Conservation (phyloP, 176 grass and related monocot genomes). For the Avena sativa region DNA sequence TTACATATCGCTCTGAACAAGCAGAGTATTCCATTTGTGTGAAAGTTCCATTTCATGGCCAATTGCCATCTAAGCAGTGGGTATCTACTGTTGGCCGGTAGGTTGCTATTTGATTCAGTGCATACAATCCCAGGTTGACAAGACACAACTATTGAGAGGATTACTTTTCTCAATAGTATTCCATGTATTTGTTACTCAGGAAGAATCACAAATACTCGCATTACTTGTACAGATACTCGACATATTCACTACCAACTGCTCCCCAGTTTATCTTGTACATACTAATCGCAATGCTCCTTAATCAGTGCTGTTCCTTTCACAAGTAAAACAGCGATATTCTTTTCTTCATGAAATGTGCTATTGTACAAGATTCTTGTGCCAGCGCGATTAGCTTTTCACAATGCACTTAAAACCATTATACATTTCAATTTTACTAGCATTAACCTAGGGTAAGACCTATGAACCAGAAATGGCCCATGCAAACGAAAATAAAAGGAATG, state of each 20-base stretch:
- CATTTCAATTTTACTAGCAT: neutral
- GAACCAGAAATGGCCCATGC: neutral
- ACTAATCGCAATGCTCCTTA: neutral
- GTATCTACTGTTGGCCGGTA: neutral
- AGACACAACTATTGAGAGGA: neutral
- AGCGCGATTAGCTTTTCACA: no score
- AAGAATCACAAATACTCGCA: neutral
- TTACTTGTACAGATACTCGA: neutral
- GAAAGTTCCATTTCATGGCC: neutral
- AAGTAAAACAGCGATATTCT: neutral
- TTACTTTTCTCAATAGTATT: neutral
- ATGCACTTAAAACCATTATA: neutral
- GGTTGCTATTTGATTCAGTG: neutral
- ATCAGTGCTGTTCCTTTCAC: neutral
- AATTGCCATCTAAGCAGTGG: neutral
- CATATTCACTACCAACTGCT: neutral
- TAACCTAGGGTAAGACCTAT: neutral
- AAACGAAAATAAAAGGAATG: neutral
- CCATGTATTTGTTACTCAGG: neutral
- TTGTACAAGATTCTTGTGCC: neutral
- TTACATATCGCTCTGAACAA: neutral
- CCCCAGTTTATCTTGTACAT: neutral
- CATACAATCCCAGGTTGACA: neutral
- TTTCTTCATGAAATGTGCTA: neutral
- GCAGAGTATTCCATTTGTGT: neutral